These are phyloP conservation scores for Iris pallida DNA, from an alignment of 116 monocot genomes.

Conservation along the genomic window DNA sequence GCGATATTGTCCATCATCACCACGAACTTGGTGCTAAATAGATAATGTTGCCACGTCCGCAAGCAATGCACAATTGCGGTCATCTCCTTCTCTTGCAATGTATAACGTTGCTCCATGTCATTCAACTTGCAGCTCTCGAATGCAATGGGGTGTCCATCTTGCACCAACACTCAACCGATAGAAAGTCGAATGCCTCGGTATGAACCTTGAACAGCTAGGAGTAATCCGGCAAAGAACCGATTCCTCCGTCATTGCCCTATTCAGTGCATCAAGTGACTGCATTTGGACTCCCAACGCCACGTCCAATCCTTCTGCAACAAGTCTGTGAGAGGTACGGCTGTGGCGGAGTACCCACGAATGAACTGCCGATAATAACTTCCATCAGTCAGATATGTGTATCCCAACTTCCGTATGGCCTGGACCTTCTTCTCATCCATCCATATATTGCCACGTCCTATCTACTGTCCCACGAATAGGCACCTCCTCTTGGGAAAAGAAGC, in stretches of 20 bases:
- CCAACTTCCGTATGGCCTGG: neutral
- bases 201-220: neutral
- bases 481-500: neutral
- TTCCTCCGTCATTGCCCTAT: neutral
- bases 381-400: too few relatives aligned
- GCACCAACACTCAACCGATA: neutral
- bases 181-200: neutral
- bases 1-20: neutral
- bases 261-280: neutral
- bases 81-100: neutral
- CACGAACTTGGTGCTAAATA: neutral
- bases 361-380: neutral
- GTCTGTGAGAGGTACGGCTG: neutral
- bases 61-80: neutral
- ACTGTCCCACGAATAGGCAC: neutral
- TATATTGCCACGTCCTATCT: neutral
- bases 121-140: conserved; percentile 3
- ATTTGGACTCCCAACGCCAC: neutral
- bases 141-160: conserved; percentile 2
- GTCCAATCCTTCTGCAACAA: neutral
- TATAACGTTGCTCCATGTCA: neutral
- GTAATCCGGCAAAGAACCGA: neutral
- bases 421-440: neutral
- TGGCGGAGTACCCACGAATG: neutral
- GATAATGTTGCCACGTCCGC: neutral